phyloP scores from a whole-genome alignment of 2,329 filamentous ascomycete genomes.

The Cladosporium austrohemisphaericum region DNA sequence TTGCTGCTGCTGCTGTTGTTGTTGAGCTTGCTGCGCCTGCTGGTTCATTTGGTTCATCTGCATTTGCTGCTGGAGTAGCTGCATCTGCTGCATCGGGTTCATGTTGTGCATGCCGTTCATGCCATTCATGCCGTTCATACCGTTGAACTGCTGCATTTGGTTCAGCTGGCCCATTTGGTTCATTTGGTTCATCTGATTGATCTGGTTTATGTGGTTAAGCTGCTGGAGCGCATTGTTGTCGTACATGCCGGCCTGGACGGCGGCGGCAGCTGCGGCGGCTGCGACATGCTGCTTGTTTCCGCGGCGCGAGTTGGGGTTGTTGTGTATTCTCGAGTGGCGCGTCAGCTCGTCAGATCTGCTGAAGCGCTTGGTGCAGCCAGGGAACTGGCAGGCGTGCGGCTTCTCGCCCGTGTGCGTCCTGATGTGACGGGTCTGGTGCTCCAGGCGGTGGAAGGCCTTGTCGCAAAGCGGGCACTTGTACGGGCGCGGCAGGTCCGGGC shows the following conservation, averaged over 20 bases:
- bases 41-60: slow-evolving; percentile 7
- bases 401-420: slow-evolving; percentile 98
- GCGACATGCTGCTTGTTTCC: slow-evolving; percentile 76
- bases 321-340: slow-evolving; percentile 95
- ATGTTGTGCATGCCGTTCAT: slow-evolving; percentile 18
- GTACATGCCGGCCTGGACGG: slow-evolving; percentile 50
- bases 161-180: slow-evolving; percentile 56
- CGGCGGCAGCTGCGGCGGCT: slow-evolving; percentile 55
- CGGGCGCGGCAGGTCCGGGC: slow-evolving; percentile 82
- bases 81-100: slow-evolving; percentile 14
- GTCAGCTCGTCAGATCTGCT: slow-evolving; percentile 95
- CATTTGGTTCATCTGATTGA: slow-evolving; percentile 72
- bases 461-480: slow-evolving; percentile 99
- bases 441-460: slow-evolving; percentile 95
- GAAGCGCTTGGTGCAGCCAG: slow-evolving; percentile 95
- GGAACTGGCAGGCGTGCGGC: slow-evolving; percentile 92
- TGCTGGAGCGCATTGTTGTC: slow-evolving; percentile 42
- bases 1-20: slow-evolving; percentile 15
- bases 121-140: slow-evolving; percentile 18
- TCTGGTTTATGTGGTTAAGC: slow-evolving; percentile 67
- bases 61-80: slow-evolving; percentile 16
- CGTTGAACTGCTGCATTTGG: slow-evolving; percentile 18
- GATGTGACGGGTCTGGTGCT: slow-evolving; percentile 90
- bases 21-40: slow-evolving; percentile 14
- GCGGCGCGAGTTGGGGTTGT: slow-evolving; percentile 93